Conservation (phyloP, 495 filamentous ascomycete genomes). For the Hypoxylon rickii region DNA sequence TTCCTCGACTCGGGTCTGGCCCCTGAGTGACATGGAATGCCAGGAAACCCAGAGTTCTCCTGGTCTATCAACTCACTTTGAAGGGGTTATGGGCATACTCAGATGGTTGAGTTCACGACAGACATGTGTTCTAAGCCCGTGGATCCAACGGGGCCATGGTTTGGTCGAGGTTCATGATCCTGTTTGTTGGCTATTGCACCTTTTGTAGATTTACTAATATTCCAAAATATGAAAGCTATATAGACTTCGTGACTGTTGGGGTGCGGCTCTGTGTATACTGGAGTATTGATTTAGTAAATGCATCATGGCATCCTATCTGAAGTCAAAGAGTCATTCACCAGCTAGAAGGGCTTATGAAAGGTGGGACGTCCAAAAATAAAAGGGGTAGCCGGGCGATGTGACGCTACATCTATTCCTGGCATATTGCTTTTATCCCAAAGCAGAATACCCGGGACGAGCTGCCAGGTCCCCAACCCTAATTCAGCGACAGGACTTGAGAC, state of each 20-base stretch:
- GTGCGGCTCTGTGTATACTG: conserved; percentile 13
- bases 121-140: conserved; percentile 1
- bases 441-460: conserved; percentile 21
- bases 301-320: background rate
- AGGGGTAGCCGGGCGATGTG: conserved; percentile 13
- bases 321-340: conserved; percentile 6
- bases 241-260: conserved; percentile 1
- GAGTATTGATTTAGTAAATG: too few relatives aligned
- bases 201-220: background rate
- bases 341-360: background rate
- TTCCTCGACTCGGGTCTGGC: conserved; percentile 1
- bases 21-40: conserved; percentile 1
- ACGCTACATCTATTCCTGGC: conserved; percentile 30
- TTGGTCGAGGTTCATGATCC: conserved; percentile 1
- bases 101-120: conserved; percentile 3
- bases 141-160: background rate
- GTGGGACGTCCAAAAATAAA: conserved; percentile 8
- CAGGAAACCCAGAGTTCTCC: background rate
- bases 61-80: background rate
- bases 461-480: conserved; percentile 18
- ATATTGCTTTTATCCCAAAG: conserved; percentile 26
- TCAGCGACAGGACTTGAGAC: conserved; percentile 15
- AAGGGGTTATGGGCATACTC: conserved; percentile 12
- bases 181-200: conserved; percentile 3
- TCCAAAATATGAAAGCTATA: background rate